Evolutionary conservation across 2,329 filamentous ascomycete genomes (phyloP), one percentile per base, ranked within the genome.

Genomic region (Tolypocladium ophioglossoides): DNA sequence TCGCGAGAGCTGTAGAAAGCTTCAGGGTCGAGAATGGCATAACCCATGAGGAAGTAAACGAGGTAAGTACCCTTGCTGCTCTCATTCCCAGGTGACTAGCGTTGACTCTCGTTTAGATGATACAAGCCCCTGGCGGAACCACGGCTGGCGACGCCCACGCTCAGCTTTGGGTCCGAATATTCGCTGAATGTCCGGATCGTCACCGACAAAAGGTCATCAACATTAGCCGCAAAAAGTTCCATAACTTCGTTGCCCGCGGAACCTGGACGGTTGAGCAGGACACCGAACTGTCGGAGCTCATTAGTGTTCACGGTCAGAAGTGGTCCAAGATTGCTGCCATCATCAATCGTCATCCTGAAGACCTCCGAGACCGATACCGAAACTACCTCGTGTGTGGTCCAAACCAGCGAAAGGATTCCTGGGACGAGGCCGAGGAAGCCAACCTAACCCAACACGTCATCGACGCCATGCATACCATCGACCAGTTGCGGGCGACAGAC

Each of bases 321-420:
- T 91, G 86, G 83, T 75, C 76, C 12, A 59, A 74, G 32, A 86
- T 91, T 58, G 81, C 77, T 0, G 71, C 74, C n/a, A 59, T 80
- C 24, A 77, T 88, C 58, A 83, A 83, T 57, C 82, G 87, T 7
- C 78, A 83, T 40, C 74, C 79, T 0, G 79, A 83, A 56, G 85
- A 89, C 63, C 76, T 84, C 52, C 79, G 85, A 51, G 86, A 89
- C 64, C 82, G 86, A 4, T 88, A 84, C 73, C 77, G 83, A 40
- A 86, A 89, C 61, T 83, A 86, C 61, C 70, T 87, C 24, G 70
- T 84, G 48, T 84, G 80, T 53, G 78, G 78, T 22, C 73, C 78
- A 7, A 75, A 73, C 0, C 71, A 74, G 54, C 74, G 74, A 35
- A 77, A 73, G 44, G 77, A 79, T 37, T 66, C 70, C 1, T 91